Base-by-base conservation (phyloP, 177 flowering plant species). In the Vitis hybrid region DNA sequence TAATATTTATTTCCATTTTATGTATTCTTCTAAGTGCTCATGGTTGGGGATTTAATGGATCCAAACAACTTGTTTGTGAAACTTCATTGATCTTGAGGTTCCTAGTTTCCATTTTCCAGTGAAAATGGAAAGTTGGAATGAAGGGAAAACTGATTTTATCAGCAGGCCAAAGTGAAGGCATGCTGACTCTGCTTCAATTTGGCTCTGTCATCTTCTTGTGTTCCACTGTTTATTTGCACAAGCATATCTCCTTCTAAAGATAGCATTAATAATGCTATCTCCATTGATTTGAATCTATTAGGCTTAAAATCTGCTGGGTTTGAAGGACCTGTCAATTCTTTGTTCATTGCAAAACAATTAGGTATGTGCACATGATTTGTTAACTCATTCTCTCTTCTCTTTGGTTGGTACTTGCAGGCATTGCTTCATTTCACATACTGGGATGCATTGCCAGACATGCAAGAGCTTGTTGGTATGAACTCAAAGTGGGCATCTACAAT, bases 341-440 rank as follows among this genome's bases (percentile, higher is more conserved):
- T 56, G 23, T 13, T 17, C 17, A n/a, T 21, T 17, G 60, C 26
- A 17, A n/a, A 6, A 21, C 9, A 9, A 58, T 23, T 64, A 57
- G 65, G 56, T 17, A 61, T 40, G 64, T 10, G 59, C 49, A 17
- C 66, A 13, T 61, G 60, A 21, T 11, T 7, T 7, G 40, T 34
- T 58, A 18, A 23, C 13, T 45, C 21, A 0, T 60, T 52, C 58
- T 45, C 13, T 68, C 15, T 68, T 50, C 11, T 45, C 10, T 2
- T 75, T 60, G 13, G 2, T 66, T 55, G 63, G 50, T 73, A 34
- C 51, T 65, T 78, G 71, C 84, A 75, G 83, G 78, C 63, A 10
- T 71, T 80, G 52, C 78, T 80, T 5, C 80, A 80, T 71, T 77
- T 77, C 59, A 82, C 86, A 34, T 88, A 88, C 80, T 85, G 90